phyloP scores from a whole-genome alignment of 2,329 filamentous ascomycete genomes.

The Chaetothyriales sp. region DNA sequence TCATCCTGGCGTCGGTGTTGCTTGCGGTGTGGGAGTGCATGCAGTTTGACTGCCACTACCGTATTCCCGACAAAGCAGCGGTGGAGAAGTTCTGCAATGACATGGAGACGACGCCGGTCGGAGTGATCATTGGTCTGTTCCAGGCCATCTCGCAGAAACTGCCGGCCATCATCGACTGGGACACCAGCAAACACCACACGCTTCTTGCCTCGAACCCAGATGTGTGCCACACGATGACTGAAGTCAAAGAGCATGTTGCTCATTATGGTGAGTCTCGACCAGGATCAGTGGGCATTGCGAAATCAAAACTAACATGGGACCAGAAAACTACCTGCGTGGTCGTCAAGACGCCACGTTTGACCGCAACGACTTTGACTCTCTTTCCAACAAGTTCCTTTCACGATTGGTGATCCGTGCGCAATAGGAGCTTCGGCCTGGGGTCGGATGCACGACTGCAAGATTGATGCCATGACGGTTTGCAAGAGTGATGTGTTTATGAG shows the following conservation, averaged over 20 bases:
- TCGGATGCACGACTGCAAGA: not conserved
- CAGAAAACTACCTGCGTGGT: constrained; percentile 74
- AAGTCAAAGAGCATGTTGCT: constrained; percentile 80
- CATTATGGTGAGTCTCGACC: constrained; percentile 62
- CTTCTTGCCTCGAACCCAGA: constrained; percentile 79
- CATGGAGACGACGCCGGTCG: constrained; percentile 92
- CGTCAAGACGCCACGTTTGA: constrained; percentile 73
- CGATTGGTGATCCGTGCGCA: constrained; percentile 81
- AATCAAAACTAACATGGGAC: constrained; percentile 30
- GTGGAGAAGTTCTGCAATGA: constrained; percentile 92
- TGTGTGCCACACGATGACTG: constrained; percentile 90
- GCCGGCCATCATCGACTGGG: constrained; percentile 84
- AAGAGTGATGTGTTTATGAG: not conserved
- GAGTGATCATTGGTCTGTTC: constrained; percentile 92
- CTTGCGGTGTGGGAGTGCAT: constrained; percentile 96
- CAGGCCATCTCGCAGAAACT: constrained; percentile 96
- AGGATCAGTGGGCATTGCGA: constrained; percentile 1
- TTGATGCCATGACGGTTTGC: not conserved
- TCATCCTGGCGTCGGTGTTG: constrained; percentile 87
- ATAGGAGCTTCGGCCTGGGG: not conserved
- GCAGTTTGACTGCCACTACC: constrained; percentile 96
- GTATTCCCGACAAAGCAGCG: constrained; percentile 65
- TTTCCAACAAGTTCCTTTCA: constrained; percentile 94
- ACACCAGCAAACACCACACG: constrained; percentile 78
- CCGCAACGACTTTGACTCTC: constrained; percentile 78